Conservation (phyloP, 2,329 filamentous ascomycete species). For the Capronia coronata region DNA sequence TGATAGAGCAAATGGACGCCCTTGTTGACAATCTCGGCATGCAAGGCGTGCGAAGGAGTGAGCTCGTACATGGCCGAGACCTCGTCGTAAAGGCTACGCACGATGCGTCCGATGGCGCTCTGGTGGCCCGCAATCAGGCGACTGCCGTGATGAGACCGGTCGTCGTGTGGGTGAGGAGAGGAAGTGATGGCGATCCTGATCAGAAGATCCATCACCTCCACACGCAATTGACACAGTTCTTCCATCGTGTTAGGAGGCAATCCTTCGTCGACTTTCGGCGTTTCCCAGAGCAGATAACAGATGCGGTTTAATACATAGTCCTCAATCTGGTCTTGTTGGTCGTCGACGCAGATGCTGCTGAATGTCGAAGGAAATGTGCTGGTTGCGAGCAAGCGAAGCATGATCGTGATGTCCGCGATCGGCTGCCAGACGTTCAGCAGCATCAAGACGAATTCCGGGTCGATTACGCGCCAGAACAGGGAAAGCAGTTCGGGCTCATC, state of each 20-base stretch:
- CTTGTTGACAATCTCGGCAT: constrained; percentile 51
- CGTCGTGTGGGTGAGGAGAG: constrained; percentile 48
- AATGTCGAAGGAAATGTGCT: constrained; percentile 50
- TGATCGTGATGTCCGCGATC: constrained; percentile 49
- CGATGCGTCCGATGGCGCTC: constrained; percentile 65
- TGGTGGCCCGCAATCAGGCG: constrained; percentile 61
- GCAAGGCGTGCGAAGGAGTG: constrained; percentile 41
- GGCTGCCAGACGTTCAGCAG: constrained; percentile 54
- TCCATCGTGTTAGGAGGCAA: constrained; percentile 35
- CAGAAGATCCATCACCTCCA: constrained; percentile 42
- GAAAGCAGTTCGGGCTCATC: constrained; percentile 36
- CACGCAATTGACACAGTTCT: constrained; percentile 34
- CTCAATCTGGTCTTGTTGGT: constrained; percentile 39
- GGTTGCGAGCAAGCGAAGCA: constrained; percentile 50
- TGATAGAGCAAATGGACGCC: constrained; percentile 57
- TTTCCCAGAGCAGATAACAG: constrained; percentile 52
- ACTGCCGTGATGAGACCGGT: constrained; percentile 54
- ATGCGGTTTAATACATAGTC: constrained; percentile 51
- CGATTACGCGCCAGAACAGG: constrained; percentile 52
- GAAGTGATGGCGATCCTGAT: constrained; percentile 37
- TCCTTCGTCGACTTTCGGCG: constrained; percentile 42
- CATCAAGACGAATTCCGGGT: constrained; percentile 52
- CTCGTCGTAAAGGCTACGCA: constrained; percentile 68
- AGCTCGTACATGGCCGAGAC: constrained; percentile 55
- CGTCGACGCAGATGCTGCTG: constrained; percentile 45